Percentiles rank a stretch among this genome's conserved stretches.
Conservation (phyloP, 805 yeast genomes). For the Peterozyma xylosa region DNA sequence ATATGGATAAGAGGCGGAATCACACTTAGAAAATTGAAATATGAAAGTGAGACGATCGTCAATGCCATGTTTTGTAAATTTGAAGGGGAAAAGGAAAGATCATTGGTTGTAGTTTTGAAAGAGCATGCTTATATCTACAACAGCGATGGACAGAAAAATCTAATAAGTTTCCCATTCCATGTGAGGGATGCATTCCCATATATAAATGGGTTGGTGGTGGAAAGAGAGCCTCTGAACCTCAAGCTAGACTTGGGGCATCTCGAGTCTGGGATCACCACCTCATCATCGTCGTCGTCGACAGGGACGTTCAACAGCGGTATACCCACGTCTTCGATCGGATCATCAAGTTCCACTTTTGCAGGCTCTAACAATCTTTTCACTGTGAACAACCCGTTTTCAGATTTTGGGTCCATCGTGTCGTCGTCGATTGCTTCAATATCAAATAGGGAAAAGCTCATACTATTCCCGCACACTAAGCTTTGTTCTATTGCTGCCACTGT, state of each 20-base stretch:
- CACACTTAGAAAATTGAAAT: slow-evolving; percentile 39
- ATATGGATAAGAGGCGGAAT: slow-evolving; percentile 43
- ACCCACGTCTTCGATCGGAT: slow-evolving; percentile 2
- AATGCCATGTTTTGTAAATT: slow-evolving; percentile 59
- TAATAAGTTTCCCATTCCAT: slow-evolving; percentile 63
- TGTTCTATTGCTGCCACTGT: slow-evolving; percentile 49
- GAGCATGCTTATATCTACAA: slow-evolving; percentile 60
- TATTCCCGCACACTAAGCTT: slow-evolving; percentile 38
- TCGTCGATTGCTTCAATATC: slow-evolving; percentile 63
- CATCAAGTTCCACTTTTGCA: slow-evolving; percentile 8
- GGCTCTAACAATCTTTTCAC: slow-evolving; percentile 41
- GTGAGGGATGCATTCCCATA: slow-evolving; percentile 56
- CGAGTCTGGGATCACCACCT: not conserved
- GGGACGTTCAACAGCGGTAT: not conserved
- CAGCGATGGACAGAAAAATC: slow-evolving; percentile 48
- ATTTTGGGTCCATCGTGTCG: slow-evolving; percentile 64
- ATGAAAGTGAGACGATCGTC: slow-evolving; percentile 38
- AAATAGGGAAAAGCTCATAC: slow-evolving; percentile 44
- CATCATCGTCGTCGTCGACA: slow-evolving; percentile 1
- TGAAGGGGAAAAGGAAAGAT: slow-evolving; percentile 19
- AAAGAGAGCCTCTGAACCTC: slow-evolving; percentile 28
- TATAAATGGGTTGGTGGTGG: slow-evolving; percentile 61
- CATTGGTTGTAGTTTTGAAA: slow-evolving; percentile 53
- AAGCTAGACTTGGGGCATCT: slow-evolving; percentile 1
- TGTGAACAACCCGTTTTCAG: slow-evolving; percentile 66